Evolutionary conservation across 1,284 basidiomycete species (phyloP).

Genomic region (Schizophyllum amplum): DNA sequence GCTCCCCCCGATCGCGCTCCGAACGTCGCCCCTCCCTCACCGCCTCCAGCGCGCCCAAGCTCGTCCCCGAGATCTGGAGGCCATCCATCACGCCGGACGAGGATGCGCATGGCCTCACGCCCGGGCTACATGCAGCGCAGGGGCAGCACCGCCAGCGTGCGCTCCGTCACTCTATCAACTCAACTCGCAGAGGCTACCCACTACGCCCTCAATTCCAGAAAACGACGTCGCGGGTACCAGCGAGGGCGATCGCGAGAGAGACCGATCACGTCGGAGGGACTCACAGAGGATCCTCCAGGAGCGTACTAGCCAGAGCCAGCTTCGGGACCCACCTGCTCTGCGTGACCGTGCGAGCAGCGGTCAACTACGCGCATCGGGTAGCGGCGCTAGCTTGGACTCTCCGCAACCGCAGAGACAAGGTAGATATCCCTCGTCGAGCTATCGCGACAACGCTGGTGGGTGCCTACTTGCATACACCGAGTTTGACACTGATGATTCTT

Average conservation of each 20-base stretch:
- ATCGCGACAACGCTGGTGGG: background rate
- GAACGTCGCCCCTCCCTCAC: background rate
- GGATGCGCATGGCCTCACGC: background rate
- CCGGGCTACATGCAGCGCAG: background rate
- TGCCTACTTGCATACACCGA: too few species aligned
- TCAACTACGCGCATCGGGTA: background rate
- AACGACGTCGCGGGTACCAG: background rate
- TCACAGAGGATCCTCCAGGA: background rate
- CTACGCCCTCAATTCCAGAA: background rate
- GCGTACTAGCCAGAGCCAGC: background rate
- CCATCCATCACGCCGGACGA: background rate
- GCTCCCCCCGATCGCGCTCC: background rate
- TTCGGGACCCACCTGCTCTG: background rate
- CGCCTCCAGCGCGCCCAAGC: background rate
- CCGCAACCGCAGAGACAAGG: background rate
- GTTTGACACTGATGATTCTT: too few species aligned
- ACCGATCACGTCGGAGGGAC: background rate
- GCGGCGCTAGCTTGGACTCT: background rate
- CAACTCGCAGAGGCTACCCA: background rate
- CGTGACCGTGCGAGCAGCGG: background rate
- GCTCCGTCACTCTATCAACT: background rate
- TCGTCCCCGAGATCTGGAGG: background rate
- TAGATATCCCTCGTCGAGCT: background rate
- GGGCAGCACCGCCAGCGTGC: background rate
- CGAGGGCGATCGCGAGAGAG: background rate